phyloP scores from a whole-genome alignment of 495 filamentous ascomycete genomes.

The Hypoxylon crocopeplum region DNA sequence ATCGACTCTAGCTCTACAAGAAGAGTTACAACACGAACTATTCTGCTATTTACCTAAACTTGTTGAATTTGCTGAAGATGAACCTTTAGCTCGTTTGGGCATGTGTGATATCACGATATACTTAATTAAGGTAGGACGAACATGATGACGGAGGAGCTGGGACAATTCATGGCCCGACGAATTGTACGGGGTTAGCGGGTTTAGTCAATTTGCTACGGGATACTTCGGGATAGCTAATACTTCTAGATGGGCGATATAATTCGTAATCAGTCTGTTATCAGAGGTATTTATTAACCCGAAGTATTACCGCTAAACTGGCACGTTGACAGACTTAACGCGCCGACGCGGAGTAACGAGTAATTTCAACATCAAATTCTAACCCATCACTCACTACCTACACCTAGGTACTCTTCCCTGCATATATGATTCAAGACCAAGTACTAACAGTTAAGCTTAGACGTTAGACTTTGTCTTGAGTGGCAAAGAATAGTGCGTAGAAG shows the following conservation, averaged over 20 bases:
- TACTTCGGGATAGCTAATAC: conserved; percentile 26
- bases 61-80: too few species aligned
- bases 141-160: too few species aligned
- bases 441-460: neutral
- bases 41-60: too few species aligned
- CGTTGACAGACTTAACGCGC: conserved; percentile 6
- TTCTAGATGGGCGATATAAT: neutral
- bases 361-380: neutral
- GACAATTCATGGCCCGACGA: conserved; percentile 11
- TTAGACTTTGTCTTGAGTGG: too few species aligned
- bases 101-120: too few species aligned
- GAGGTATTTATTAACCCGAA: conserved; percentile 6
- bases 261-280: neutral
- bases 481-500: too few species aligned
- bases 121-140: too few species aligned
- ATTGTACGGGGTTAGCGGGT: conserved; percentile 7
- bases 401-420: neutral
- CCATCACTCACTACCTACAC: neutral
- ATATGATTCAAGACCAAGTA: neutral
- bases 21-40: too few species aligned
- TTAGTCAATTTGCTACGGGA: conserved; percentile 6
- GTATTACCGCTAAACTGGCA: conserved; percentile 9
- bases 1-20: too few species aligned
- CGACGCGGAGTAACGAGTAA: neutral
- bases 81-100: too few species aligned